phyloP scores from a whole-genome alignment of 106 monocot genomes.

The Xerophyta viscosa region DNA sequence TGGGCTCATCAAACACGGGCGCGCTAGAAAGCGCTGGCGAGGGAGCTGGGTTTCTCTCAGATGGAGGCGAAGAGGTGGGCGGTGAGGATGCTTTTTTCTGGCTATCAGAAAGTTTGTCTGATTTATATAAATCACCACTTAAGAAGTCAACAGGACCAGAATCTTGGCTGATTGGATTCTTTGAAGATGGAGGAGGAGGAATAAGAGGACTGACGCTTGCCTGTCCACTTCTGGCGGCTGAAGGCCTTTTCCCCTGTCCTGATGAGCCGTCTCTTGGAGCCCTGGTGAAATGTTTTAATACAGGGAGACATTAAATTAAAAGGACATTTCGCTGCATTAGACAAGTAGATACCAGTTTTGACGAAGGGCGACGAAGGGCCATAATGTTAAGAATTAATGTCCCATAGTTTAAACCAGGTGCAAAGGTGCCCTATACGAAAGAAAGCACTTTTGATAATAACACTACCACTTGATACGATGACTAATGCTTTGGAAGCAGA shows the following conservation, averaged over 20 bases:
- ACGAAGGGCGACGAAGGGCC: too few species aligned
- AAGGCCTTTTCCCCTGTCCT: conserved; percentile 18
- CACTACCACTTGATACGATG: too few species aligned
- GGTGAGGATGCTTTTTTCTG: conserved; percentile 12
- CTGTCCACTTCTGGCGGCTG: conserved; percentile 17
- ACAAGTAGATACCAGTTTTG: too few species aligned
- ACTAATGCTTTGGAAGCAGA: too few species aligned
- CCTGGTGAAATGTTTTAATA: too few species aligned
- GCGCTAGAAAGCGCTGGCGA: conserved; percentile 11
- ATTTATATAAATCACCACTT: conserved; percentile 48
- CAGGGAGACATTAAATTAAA: too few species aligned
- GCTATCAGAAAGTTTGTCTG: conserved; percentile 15
- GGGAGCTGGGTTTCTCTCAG: conserved; percentile 4
- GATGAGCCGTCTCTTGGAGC: conserved; percentile 30
- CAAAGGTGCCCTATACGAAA: too few species aligned
- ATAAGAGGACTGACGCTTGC: conserved; percentile 29
- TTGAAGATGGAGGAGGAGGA: conserved; percentile 51
- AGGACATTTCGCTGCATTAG: too few species aligned
- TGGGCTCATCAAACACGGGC: conserved; percentile 37
- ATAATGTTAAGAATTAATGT: too few species aligned
- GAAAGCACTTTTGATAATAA: too few species aligned
- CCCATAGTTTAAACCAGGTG: too few species aligned
- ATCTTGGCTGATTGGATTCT: conserved; percentile 18
- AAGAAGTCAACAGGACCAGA: conserved; percentile 37
- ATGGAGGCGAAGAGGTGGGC: conserved; percentile 6